Evolutionary conservation across 192 early-diverging fungal genomes (phyloP), one percentile per base, ranked within the genome.

Genomic region (Lobosporangium transversale): DNA sequence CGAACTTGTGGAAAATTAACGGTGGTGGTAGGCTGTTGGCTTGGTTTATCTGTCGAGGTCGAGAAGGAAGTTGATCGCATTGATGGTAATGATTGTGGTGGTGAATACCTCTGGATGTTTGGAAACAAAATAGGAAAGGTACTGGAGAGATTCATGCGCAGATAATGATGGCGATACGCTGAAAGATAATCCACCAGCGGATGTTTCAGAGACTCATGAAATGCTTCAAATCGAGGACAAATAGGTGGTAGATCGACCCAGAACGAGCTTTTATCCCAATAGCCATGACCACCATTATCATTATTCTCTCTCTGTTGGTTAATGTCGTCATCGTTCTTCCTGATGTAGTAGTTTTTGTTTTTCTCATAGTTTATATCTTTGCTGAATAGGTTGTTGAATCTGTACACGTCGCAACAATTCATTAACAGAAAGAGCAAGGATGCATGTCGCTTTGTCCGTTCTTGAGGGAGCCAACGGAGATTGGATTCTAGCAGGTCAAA

Each of bases 61-160:
- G 48, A 23, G 10, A 11, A 4, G 23, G 5, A 32, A 32, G 40
- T 37, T 12, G 57, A 31, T 1, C 9, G 32, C 24, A 26, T 10
- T 3, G 35, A 2, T 31, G 62, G 36, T 8, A n/a, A 48, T 10
- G 37, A 32, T 59, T 14, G 21, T 9, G 42, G 68, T 5, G 45
- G 26, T 6, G 70, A 29, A n/a, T 67, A 51, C 3, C 58, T 45
- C 48, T 76, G 58, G 30, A 76, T 66, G 20, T 76, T 76, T 6
- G 73, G 73, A 31, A 76, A 76, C 20, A 76, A 30, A 14, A 57
- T 67, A 0, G 58, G 59, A 14, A 76, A 76, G 8, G 73, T 76
- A 48, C 58, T 66, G 10, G 73, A 62, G 20, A 76, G 52, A 30
- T 67, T 76, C 64, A 76, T 56, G 53, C 53, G 44, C 9, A 76